Percentiles rank a stretch among this genome's conserved stretches.
These are phyloP conservation scores for Xylaria hypoxylon DNA, from an alignment of 2,329 filamentous ascomycete genomes.

Conservation along the genomic window DNA sequence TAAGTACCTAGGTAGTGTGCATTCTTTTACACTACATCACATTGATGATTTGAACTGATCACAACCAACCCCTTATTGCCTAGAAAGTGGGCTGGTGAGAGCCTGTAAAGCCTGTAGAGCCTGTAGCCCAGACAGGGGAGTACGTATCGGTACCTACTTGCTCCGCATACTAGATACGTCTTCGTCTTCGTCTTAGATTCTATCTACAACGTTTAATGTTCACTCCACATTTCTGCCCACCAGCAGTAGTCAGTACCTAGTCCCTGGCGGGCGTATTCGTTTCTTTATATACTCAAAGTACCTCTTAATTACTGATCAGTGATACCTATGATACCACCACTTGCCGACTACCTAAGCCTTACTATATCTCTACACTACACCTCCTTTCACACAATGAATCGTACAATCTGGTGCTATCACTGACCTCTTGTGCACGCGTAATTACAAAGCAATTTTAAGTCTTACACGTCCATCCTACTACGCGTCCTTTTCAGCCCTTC, in stretches of 20 bases:
- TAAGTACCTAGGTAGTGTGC: too few species aligned
- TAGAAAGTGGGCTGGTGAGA: too few species aligned
- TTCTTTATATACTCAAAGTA: not conserved
- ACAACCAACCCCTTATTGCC: too few species aligned
- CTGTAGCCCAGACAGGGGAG: too few species aligned
- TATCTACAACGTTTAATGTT: not conserved
- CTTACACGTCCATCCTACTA: not conserved
- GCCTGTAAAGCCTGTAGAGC: too few species aligned
- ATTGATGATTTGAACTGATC: too few species aligned
- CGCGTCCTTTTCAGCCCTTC: too few species aligned
- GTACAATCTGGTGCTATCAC: not conserved
- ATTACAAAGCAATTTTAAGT: not conserved
- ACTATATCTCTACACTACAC: not conserved
- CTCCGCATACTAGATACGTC: not conserved
- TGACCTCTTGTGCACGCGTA: not conserved
- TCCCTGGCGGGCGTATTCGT: conserved; percentile 8
- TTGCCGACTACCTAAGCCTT: not conserved
- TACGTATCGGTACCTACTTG: too few species aligned
- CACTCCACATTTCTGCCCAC: conserved; percentile 23
- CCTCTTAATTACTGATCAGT: not conserved
- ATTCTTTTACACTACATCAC: too few species aligned
- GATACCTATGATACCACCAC: conserved; percentile 5
- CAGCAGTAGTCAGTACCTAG: not conserved
- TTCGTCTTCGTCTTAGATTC: not conserved
- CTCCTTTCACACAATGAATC: not conserved